Conservation (phyloP, 768 basidiomycete genomes). For the Floccularia luteovirens region DNA sequence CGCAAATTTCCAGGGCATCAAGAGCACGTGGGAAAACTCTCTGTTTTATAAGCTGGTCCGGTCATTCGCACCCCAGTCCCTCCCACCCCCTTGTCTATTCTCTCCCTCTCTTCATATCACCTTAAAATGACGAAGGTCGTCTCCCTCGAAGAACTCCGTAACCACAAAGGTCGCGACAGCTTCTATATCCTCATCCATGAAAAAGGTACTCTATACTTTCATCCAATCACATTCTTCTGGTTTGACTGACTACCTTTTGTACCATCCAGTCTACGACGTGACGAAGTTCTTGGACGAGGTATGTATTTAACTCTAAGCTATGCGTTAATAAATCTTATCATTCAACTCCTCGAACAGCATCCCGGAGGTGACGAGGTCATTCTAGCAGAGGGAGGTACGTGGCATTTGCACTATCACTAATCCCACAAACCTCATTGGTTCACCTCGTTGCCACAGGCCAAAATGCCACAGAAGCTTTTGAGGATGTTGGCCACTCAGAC, state of each 20-base stretch:
- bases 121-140: constrained; percentile 45
- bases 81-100: constrained; percentile 9
- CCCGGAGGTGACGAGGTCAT: constrained; percentile 99
- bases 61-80: background rate
- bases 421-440: constrained; percentile 4
- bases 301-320: constrained; percentile 9
- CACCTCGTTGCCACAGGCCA: constrained; percentile 45
- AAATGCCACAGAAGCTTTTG: constrained; percentile 97
- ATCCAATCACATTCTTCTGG: constrained; percentile 25
- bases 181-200: constrained; percentile 80
- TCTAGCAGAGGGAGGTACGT: constrained; percentile 82
- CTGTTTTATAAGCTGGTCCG: constrained; percentile 14
- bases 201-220: constrained; percentile 49
- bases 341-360: constrained; percentile 43
- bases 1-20: background rate
- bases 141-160: constrained; percentile 71
- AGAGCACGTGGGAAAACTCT: constrained; percentile 21
- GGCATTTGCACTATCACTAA: constrained; percentile 11
- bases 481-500: constrained; percentile 98
- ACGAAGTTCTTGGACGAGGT: constrained; percentile 96
- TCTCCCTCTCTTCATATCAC: constrained; percentile 10
- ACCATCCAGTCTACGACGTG: constrained; percentile 76
- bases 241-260: constrained; percentile 21
- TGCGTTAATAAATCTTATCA: background rate
- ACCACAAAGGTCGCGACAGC: constrained; percentile 64